phyloP scores from a whole-genome alignment of 441 rosid genomes.

The Melastoma candidum region DNA sequence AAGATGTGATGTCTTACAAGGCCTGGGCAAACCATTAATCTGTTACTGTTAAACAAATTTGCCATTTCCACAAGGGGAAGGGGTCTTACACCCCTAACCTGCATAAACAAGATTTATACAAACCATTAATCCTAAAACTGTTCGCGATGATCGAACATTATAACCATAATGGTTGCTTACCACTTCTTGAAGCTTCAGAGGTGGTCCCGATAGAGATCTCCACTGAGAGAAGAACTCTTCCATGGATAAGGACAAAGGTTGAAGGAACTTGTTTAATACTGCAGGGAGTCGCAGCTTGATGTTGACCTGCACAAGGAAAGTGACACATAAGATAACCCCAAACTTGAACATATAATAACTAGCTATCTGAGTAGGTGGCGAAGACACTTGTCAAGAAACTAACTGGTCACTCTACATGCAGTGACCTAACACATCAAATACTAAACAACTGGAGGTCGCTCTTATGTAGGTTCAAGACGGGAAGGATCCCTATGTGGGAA shows the following conservation, averaged over 20 bases:
- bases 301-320: constrained; percentile 44
- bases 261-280: constrained; percentile 85
- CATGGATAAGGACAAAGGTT: constrained; percentile 62
- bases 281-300: constrained; percentile 95
- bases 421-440: too few species aligned
- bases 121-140: not conserved
- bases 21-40: constrained; percentile 70
- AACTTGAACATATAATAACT: too few species aligned
- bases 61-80: constrained; percentile 82
- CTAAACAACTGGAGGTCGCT: too few species aligned
- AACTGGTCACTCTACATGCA: too few species aligned
- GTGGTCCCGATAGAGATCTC: constrained; percentile 95
- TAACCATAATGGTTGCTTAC: constrained; percentile 35
- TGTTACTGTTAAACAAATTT: constrained; percentile 64
- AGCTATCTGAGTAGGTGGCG: too few species aligned
- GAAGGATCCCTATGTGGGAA: too few species aligned
- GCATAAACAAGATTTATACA: constrained; percentile 15
- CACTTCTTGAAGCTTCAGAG: constrained; percentile 99
- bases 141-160: constrained; percentile 3
- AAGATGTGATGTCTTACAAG: constrained; percentile 45
- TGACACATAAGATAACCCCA: constrained; percentile 2
- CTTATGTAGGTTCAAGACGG: too few species aligned
- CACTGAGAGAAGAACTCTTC: constrained; percentile 98
- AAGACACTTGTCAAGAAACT: too few species aligned
- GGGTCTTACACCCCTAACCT: constrained; percentile 93